Evolutionary conservation across 306 rosid species (phyloP), one percentile per base, ranked within the genome.

Genomic region (cucumber (Cucumis sativus)): DNA sequence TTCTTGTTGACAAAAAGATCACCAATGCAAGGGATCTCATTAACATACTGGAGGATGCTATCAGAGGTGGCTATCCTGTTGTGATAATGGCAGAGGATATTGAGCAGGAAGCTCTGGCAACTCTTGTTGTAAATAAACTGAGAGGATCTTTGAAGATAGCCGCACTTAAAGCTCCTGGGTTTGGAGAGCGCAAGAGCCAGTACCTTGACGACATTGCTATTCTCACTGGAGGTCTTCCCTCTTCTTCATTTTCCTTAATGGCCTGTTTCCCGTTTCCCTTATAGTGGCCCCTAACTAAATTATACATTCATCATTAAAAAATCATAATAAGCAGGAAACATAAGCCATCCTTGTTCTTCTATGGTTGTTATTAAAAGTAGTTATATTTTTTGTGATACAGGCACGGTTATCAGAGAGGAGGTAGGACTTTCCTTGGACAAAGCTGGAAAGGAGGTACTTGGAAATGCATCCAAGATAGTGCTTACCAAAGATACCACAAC

Each of bases 111-210:
- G 98, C 99, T 54, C 77, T 96, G 23, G 99, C 99, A 62, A 96
- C 99, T 68, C 90, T 96, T 59, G 99, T 96, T 49, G 99, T 96
- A 80, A 96, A 96, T 87, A 96, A 81, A 82, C 98, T 96, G 67
- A 91, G 99, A 85, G 99, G 99, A 63, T 88, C 99, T 10, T 81
- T 96, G 79, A 96, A 96, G 89, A 92, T 96, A 79, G 99, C 99
- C 54, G 99, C 99, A 16, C 89, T 96, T 17, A 96, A 96, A 84
- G 99, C 99, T 83, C 99, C 99, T 1, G 99, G 99, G 30, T 96
- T 96, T 81, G 99, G 99, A 60, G 99, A 96, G 72, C 97, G 99
- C 82, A 96, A 96, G 91, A 92, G 97, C 98, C 99, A 96, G 84
- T 96, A 96, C 86, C 97, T 96, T 47, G 99, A 96, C 77, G 99